Conservation (phyloP, 768 basidiomycete species). For the Coprinopsis strossmayeri region DNA sequence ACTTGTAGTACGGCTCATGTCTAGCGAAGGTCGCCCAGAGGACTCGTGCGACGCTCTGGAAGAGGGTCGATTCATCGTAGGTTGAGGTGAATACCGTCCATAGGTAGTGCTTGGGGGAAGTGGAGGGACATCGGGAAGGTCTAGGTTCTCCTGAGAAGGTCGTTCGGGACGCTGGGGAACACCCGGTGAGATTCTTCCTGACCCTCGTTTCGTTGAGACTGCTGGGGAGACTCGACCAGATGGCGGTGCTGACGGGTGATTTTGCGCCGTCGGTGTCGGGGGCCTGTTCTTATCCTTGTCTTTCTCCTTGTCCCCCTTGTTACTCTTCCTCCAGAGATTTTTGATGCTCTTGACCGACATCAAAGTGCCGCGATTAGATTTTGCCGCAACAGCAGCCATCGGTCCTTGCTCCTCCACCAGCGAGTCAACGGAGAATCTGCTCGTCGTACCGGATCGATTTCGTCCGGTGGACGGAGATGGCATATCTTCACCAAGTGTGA, state of each 20-base stretch:
- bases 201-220: conserved; percentile 20
- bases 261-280: conserved; percentile 4
- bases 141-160: conserved; percentile 30
- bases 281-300: conserved; percentile 2
- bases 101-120: conserved; percentile 9
- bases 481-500: conserved; percentile 10
- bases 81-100: conserved; percentile 22
- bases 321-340: conserved; percentile 74
- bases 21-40: not conserved
- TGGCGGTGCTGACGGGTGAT: conserved; percentile 12
- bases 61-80: not conserved
- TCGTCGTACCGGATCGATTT: conserved; percentile 30
- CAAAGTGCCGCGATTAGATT: conserved; percentile 45
- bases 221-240: conserved; percentile 27
- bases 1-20: not conserved
- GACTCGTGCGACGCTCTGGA: conserved; percentile 1
- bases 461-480: conserved; percentile 10
- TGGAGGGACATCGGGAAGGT: conserved; percentile 28
- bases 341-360: conserved; percentile 71
- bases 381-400: conserved; percentile 20
- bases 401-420: conserved; percentile 30
- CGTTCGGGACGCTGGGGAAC: conserved; percentile 30
- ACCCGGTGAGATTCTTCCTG: conserved; percentile 26
- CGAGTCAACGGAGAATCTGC: conserved; percentile 78
- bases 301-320: conserved; percentile 25